Conservation (phyloP, 202 grass and related monocot species). For the Dendrocalamus latiflorus region DNA sequence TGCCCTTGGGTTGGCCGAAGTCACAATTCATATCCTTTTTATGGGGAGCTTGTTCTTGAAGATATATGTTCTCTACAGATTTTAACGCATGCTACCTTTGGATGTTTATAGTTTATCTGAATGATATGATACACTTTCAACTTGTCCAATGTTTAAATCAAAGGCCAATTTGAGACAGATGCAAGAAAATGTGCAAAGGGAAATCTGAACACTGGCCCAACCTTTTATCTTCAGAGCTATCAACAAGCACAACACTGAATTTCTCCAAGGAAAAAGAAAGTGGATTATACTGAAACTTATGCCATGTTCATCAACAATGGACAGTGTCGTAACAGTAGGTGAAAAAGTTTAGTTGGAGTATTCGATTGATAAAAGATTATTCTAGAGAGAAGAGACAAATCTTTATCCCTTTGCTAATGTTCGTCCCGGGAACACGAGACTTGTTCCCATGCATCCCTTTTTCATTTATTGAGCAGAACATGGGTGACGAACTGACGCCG, state of each 20-base stretch:
- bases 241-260: background rate
- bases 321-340: background rate
- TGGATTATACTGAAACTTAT: background rate
- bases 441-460: conserved; percentile 25
- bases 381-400: conserved; percentile 18
- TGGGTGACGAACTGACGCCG: conserved; percentile 44
- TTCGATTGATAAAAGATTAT: background rate
- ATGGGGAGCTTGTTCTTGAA: conserved; percentile 7
- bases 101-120: background rate
- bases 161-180: too few relatives aligned
- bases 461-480: conserved; percentile 38
- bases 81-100: background rate
- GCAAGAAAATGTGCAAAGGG: background rate
- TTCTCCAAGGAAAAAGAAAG: background rate
- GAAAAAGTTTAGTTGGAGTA: conserved; percentile 12
- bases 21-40: background rate
- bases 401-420: conserved; percentile 29
- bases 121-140: background rate
- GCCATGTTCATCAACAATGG: background rate
- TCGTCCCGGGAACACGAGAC: conserved; percentile 48
- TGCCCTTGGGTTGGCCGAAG: conserved; percentile 8
- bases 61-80: background rate
- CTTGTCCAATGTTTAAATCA: background rate
- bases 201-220: background rate
- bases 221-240: background rate